Percentiles rank a stretch among this genome's conserved stretches.
Evolutionary conservation across 805 yeast species (phyloP).

Genomic region (Myxozyma mucilagina): DNA sequence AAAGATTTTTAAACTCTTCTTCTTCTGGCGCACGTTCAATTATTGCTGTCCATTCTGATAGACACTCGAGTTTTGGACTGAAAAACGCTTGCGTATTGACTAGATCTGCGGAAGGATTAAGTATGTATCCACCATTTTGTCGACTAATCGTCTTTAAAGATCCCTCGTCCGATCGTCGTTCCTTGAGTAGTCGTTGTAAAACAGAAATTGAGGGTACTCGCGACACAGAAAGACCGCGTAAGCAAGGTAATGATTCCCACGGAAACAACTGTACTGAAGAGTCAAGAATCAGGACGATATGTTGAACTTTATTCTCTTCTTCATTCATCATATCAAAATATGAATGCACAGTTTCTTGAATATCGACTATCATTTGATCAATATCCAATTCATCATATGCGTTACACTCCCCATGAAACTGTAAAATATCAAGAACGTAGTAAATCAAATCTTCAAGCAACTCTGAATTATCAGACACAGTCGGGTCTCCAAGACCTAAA

Average conservation of each 20-base stretch:
- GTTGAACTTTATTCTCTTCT: constrained; percentile 41
- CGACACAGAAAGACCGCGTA: constrained; percentile 59
- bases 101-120: constrained; percentile 85
- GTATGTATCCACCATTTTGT: constrained; percentile 55
- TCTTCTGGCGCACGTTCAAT: constrained; percentile 62
- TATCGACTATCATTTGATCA: constrained; percentile 52
- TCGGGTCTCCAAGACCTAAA: constrained; percentile 48
- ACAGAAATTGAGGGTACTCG: constrained; percentile 68
- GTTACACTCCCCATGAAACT: constrained; percentile 63
- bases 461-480: constrained; percentile 40
- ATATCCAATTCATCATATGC: constrained; percentile 67
- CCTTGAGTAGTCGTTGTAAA: constrained; percentile 44
- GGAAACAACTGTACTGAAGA: constrained; percentile 70
- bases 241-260: constrained; percentile 78
- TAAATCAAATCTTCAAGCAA: constrained; percentile 63
- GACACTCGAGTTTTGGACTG: constrained; percentile 36
- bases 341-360: constrained; percentile 45
- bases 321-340: constrained; percentile 20
- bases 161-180: background rate
- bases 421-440: constrained; percentile 59
- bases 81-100: constrained; percentile 63
- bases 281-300: constrained; percentile 70
- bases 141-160: background rate
- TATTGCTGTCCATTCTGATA: constrained; percentile 53
- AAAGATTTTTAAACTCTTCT: constrained; percentile 47